A percentile compares a stretch with the other conserved stretches of the same genome.
Conservation (phyloP, 352 stramenopile genomes). For the Aphanomyces stellatus region DNA sequence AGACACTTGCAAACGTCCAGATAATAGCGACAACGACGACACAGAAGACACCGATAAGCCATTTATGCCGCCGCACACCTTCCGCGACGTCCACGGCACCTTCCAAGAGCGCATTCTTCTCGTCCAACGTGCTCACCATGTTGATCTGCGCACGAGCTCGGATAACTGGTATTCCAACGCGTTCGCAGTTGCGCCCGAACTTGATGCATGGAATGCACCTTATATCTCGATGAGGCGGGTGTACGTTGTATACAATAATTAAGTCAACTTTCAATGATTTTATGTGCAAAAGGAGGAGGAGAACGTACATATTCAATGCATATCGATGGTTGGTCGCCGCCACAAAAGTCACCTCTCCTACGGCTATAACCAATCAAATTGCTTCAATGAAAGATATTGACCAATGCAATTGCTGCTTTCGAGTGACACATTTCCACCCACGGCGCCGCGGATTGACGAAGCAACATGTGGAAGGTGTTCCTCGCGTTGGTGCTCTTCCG, state of each 20-base stretch:
- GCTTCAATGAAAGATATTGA: neutral
- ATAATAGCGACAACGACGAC: constrained; percentile 67
- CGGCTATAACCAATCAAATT: neutral
- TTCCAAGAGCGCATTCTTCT: constrained; percentile 6
- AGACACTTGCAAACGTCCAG: constrained; percentile 76
- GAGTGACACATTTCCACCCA: neutral
- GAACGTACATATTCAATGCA: too few relatives aligned
- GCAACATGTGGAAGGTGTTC: constrained; percentile 2
- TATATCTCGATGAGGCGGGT: neutral
- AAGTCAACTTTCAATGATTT: too few relatives aligned
- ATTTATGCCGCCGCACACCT: constrained; percentile 19
- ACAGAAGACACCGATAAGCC: constrained; percentile 62
- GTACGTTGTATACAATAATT: neutral
- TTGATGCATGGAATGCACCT: too few relatives aligned
- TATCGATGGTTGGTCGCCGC: too few relatives aligned
- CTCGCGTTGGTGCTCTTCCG: constrained; percentile 43
- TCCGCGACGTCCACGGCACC: neutral
- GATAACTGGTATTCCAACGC: too few relatives aligned
- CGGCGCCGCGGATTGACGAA: too few relatives aligned
- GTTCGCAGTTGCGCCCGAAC: too few relatives aligned
- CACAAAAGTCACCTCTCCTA: too few relatives aligned
- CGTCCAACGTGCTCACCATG: too few relatives aligned
- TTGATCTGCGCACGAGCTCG: too few relatives aligned
- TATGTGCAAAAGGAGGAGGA: too few relatives aligned
- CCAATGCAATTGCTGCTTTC: neutral